These are phyloP conservation scores for Lithohypha guttulata DNA, from an alignment of 2,329 filamentous ascomycete genomes.

Conservation along the genomic window DNA sequence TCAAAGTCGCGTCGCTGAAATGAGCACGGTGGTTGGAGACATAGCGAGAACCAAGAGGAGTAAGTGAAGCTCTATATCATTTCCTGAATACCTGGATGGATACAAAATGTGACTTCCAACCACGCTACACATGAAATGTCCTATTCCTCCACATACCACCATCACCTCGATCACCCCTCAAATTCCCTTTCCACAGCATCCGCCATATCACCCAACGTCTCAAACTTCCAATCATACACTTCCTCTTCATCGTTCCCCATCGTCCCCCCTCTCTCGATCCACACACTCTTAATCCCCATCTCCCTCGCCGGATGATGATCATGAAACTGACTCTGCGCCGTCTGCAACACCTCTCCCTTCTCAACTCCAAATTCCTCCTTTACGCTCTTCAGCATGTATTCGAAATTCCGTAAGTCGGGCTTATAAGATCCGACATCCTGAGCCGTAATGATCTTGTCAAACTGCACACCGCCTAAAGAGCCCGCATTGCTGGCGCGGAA, in stretches of 20 bases:
- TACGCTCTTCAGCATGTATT: slow-evolving; percentile 49
- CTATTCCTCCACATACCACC: too few relatives aligned
- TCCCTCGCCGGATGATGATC: slow-evolving; percentile 57
- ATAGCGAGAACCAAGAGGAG: too few relatives aligned
- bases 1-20: too few relatives aligned
- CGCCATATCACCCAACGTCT: slow-evolving; percentile 50
- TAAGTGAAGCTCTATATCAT: too few relatives aligned
- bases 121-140: too few relatives aligned
- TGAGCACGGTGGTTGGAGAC: too few relatives aligned
- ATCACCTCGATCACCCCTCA: background rate
- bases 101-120: too few relatives aligned
- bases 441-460: slow-evolving; percentile 59
- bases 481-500: slow-evolving; percentile 39
- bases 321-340: slow-evolving; percentile 55
- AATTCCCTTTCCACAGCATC: slow-evolving; percentile 39
- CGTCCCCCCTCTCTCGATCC: slow-evolving; percentile 47
- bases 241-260: slow-evolving; percentile 23
- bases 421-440: slow-evolving; percentile 64
- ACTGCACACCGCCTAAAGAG: slow-evolving; percentile 43
- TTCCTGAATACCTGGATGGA: too few relatives aligned
- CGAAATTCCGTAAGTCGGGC: slow-evolving; percentile 53
- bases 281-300: slow-evolving; percentile 50
- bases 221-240: slow-evolving; percentile 47
- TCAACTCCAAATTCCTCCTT: slow-evolving; percentile 46
- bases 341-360: slow-evolving; percentile 51